phyloP scores from a whole-genome alignment of 2,329 filamentous ascomycete genomes.

The Microdochium bolleyi region DNA sequence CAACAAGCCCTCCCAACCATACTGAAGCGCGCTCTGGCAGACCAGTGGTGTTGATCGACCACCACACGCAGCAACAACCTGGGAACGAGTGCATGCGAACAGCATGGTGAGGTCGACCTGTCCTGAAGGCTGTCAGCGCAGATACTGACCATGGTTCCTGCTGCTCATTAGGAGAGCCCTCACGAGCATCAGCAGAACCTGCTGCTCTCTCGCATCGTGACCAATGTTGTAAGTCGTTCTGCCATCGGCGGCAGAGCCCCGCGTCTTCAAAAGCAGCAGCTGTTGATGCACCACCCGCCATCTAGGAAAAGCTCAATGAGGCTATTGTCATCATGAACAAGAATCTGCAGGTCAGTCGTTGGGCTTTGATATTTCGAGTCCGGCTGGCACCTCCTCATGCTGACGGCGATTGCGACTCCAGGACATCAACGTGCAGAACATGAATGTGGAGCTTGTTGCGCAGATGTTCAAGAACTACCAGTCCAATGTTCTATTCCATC shows the following conservation, averaged over 20 bases:
- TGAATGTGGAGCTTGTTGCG: slow-evolving; percentile 95
- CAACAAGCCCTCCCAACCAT: no score
- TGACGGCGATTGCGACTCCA: slow-evolving; percentile 26
- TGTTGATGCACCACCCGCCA: slow-evolving; percentile 5
- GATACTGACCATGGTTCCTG: no score
- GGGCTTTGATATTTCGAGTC: neutral
- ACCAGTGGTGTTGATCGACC: no score
- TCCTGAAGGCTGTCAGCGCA: no score
- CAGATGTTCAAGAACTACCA: slow-evolving; percentile 99
- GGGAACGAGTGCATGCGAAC: no score
- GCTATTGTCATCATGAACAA: slow-evolving; percentile 89
- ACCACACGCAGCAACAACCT: no score
- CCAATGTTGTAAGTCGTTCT: slow-evolving; percentile 73
- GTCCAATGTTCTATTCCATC: slow-evolving; percentile 92
- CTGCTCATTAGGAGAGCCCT: slow-evolving; percentile 65
- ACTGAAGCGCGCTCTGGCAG: no score
- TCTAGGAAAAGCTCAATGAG: slow-evolving; percentile 93
- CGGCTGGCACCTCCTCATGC: neutral
- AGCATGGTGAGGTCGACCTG: no score
- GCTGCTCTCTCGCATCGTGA: slow-evolving; percentile 89
- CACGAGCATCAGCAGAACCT: slow-evolving; percentile 97
- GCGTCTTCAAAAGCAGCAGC: slow-evolving; percentile 3
- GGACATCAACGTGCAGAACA: slow-evolving; percentile 98
- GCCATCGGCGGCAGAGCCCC: slow-evolving; percentile 1
- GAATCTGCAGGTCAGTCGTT: slow-evolving; percentile 61